Conservation (phyloP, 148 eudicot species). For the Tetragonia tetragonoides region DNA sequence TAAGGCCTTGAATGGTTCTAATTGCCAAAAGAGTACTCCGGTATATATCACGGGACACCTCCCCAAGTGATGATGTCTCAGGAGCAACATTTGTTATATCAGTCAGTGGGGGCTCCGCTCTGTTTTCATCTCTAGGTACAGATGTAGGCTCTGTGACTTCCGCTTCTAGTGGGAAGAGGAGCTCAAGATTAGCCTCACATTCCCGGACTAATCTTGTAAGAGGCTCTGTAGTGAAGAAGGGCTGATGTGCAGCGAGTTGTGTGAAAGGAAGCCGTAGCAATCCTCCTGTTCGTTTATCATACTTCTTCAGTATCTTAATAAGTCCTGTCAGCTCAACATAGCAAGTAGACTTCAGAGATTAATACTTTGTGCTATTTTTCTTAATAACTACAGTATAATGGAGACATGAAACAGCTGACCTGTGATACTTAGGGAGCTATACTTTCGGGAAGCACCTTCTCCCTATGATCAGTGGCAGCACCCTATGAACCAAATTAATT, state of each 20-base stretch:
- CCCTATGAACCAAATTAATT: no score
- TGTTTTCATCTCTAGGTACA: conserved; percentile 23
- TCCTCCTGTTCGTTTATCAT: conserved; percentile 90
- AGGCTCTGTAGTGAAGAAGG: conserved; percentile 87
- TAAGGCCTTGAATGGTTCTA: conserved; percentile 74
- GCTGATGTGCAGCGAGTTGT: conserved; percentile 73
- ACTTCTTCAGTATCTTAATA: conserved; percentile 83
- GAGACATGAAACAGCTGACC: no score
- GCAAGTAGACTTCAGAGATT: neutral
- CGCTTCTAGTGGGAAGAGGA: conserved; percentile 81
- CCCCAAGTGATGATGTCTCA: conserved; percentile 44
- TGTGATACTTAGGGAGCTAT: no score
- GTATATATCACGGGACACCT: conserved; percentile 52
- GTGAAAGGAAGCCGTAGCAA: conserved; percentile 74
- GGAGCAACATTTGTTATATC: conserved; percentile 33
- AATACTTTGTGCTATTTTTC: no score
- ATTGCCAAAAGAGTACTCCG: conserved; percentile 77
- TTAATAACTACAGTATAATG: no score
- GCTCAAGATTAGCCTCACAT: conserved; percentile 85
- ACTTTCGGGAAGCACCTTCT: no score
- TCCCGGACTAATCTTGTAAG: conserved; percentile 74
- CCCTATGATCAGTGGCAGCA: no score
- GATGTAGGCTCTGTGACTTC: conserved; percentile 69
- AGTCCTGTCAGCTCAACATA: conserved; percentile 50
- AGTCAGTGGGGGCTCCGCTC: conserved; percentile 19